Evolutionary conservation across 495 filamentous ascomycete genomes (phyloP).

Genomic region (Penicillium turbatum): DNA sequence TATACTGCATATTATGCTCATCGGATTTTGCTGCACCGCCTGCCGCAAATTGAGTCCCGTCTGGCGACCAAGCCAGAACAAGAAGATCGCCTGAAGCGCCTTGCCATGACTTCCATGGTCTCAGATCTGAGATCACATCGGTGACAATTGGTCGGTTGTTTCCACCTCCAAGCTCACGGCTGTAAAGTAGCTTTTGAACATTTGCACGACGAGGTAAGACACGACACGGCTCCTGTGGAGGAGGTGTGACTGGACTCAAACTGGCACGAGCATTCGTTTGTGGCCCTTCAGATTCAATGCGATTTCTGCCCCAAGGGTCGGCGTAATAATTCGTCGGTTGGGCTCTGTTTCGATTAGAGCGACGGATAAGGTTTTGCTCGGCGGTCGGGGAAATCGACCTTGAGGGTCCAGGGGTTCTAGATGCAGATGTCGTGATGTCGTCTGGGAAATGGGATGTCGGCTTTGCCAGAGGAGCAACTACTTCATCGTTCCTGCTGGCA

Average conservation of each 20-base stretch:
- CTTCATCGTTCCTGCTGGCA: conserved; percentile 6
- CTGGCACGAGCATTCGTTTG: not conserved
- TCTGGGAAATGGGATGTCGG: not conserved
- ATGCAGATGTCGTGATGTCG: not conserved
- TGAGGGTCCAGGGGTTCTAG: not conserved
- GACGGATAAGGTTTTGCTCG: conserved; percentile 5
- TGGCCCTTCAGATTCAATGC: not conserved
- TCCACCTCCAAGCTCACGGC: conserved; percentile 24
- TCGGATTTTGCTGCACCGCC: conserved; percentile 75
- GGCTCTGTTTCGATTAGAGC: conserved; percentile 21
- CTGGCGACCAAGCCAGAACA: conserved; percentile 45
- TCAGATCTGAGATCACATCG: conserved; percentile 24
- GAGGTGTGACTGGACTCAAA: not conserved
- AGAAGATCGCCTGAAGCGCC: conserved; percentile 51
- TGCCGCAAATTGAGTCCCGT: conserved; percentile 46
- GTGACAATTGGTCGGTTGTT: conserved; percentile 15
- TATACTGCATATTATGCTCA: conserved; percentile 76
- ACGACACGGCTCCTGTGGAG: conserved; percentile 1
- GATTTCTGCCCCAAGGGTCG: not conserved
- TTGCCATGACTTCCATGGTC: conserved; percentile 42
- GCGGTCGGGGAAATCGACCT: not conserved
- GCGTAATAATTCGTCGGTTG: conserved; percentile 28
- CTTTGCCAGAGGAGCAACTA: not conserved
- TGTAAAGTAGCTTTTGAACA: conserved; percentile 19
- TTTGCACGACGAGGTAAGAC: not conserved